Conservation (phyloP, 257 asterid species). For the Nicotiana undulata region DNA sequence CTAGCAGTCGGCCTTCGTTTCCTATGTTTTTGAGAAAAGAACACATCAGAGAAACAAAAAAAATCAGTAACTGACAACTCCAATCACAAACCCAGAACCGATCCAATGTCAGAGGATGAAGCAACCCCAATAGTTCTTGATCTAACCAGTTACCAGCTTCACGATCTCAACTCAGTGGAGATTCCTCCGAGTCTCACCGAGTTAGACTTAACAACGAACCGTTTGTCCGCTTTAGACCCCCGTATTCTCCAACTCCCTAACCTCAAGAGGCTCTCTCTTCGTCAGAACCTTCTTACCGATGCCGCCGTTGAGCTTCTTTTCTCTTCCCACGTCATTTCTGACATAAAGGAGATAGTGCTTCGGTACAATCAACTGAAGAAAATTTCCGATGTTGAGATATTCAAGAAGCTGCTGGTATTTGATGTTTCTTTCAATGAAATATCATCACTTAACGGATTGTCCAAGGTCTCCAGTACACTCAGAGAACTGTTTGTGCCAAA, state of each 20-base stretch:
- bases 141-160: conserved; percentile 87
- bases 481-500: too few relatives aligned
- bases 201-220: conserved; percentile 88
- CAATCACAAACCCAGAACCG: conserved; percentile 6
- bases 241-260: conserved; percentile 64
- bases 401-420: conserved; percentile 69
- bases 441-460: too few relatives aligned
- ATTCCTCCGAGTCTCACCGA: conserved; percentile 57
- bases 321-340: conserved; percentile 54
- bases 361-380: conserved; percentile 90
- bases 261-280: conserved; percentile 83
- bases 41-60: background rate
- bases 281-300: conserved; percentile 75
- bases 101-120: conserved; percentile 23
- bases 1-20: too few relatives aligned
- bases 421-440: conserved; percentile 90
- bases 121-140: conserved; percentile 38
- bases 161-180: conserved; percentile 71
- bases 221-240: conserved; percentile 71
- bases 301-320: conserved; percentile 58
- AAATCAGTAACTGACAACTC: conserved; percentile 8
- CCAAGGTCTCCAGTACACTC: too few relatives aligned
- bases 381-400: conserved; percentile 75
- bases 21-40: too few relatives aligned
- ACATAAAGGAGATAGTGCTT: conserved; percentile 83